Evolutionary conservation across 805 yeast species (phyloP).

Genomic region (Wickerhamiella nectarea): DNA sequence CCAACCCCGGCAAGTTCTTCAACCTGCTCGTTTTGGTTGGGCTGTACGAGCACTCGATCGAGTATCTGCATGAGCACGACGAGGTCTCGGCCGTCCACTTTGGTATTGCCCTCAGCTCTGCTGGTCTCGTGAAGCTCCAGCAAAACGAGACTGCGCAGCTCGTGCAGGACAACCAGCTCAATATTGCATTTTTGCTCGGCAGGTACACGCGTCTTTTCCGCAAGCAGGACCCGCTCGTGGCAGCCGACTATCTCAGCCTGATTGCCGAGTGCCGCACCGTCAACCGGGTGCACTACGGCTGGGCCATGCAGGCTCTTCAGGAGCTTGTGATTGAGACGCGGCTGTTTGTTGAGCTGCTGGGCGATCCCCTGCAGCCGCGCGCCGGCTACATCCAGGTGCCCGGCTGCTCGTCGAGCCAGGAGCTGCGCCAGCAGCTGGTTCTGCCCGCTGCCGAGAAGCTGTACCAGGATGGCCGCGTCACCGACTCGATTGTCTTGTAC

Average conservation of each 20-base stretch:
- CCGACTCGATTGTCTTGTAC: constrained; percentile 73
- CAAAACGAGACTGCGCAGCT: constrained; percentile 17
- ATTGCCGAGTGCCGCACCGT: constrained; percentile 42
- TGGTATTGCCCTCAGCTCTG: constrained; percentile 65
- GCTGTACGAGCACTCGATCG: constrained; percentile 65
- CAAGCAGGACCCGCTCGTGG: constrained; percentile 74
- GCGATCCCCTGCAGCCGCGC: constrained; percentile 67
- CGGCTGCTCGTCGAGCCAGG: constrained; percentile 41
- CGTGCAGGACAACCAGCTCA: constrained; percentile 18
- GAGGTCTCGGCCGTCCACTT: constrained; percentile 84
- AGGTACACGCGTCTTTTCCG: constrained; percentile 73
- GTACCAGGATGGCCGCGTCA: constrained; percentile 78
- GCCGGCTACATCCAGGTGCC: constrained; percentile 79
- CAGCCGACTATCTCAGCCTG: constrained; percentile 74
- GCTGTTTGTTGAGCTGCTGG: constrained; percentile 67
- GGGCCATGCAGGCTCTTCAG: constrained; percentile 65
- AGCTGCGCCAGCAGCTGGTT: constrained; percentile 56
- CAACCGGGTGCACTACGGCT: constrained; percentile 32
- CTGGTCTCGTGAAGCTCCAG: constrained; percentile 49
- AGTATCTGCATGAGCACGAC: constrained; percentile 43
- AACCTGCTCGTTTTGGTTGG: constrained; percentile 66
- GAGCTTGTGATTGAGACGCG: constrained; percentile 78
- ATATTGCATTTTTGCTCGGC: constrained; percentile 55
- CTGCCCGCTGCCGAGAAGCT: constrained; percentile 78
- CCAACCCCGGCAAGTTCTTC: constrained; percentile 56